Conservation (phyloP, 2,329 filamentous ascomycete species). For the Exophiala oligosperma region DNA sequence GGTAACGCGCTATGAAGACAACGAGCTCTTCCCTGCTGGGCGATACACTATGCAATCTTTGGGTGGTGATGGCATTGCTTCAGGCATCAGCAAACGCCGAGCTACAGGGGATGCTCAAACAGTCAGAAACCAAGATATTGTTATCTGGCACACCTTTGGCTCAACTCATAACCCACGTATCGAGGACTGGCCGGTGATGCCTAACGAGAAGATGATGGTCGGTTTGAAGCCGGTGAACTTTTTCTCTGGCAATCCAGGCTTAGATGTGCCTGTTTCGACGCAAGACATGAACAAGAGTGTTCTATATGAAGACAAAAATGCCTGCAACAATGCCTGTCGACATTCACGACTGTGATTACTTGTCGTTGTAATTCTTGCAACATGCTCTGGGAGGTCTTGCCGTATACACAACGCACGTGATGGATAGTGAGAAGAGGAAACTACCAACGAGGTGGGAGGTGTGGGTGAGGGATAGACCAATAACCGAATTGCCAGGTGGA, state of each 20-base stretch:
- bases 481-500: too few species aligned
- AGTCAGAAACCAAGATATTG: slow-evolving; percentile 44
- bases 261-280: slow-evolving; percentile 43
- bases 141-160: slow-evolving; percentile 48
- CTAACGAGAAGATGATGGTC: slow-evolving; percentile 53
- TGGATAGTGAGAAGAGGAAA: too few species aligned
- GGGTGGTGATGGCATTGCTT: slow-evolving; percentile 40
- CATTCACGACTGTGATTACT: too few species aligned
- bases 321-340: too few species aligned
- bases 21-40: slow-evolving; percentile 54
- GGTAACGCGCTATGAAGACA: slow-evolving; percentile 55
- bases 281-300: slow-evolving; percentile 35
- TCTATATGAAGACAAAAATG: neutral
- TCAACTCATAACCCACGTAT: slow-evolving; percentile 47
- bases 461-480: too few species aligned
- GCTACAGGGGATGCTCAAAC: slow-evolving; percentile 31
- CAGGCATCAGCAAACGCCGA: slow-evolving; percentile 39
- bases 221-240: slow-evolving; percentile 51
- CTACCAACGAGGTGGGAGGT: too few species aligned
- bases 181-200: slow-evolving; percentile 65
- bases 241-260: slow-evolving; percentile 49
- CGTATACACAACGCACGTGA: too few species aligned
- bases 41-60: slow-evolving; percentile 52
- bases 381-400: too few species aligned
- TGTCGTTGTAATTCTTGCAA: too few species aligned